Conservation (phyloP, 306 rosid species). For the Inga oerstediana region DNA sequence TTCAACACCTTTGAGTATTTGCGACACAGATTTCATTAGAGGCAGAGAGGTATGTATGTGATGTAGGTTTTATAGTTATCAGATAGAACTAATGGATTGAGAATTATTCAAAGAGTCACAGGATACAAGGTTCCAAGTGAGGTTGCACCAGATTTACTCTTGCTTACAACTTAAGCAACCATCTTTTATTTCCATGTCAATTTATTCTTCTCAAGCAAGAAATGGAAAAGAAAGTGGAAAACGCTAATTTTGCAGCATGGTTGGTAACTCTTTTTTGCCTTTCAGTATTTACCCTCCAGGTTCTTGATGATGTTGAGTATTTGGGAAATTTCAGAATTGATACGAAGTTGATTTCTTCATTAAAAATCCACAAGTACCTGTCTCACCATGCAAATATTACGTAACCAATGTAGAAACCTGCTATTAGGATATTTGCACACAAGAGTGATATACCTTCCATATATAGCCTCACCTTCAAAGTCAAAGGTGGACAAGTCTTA, state of each 20-base stretch:
- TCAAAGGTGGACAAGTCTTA: not conserved
- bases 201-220: not conserved
- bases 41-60: not conserved
- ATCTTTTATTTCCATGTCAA: not conserved
- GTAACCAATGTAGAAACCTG: not conserved
- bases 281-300: not conserved
- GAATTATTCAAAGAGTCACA: conserved; percentile 18
- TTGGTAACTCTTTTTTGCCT: not conserved
- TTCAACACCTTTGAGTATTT: conserved; percentile 22
- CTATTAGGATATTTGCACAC: not conserved
- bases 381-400: not conserved
- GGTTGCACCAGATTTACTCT: conserved; percentile 7
- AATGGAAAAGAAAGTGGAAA: not conserved
- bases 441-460: not conserved
- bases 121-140: conserved; percentile 24
- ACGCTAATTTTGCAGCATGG: not conserved
- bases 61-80: not conserved
- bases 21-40: not conserved
- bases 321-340: not conserved
- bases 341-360: not conserved
- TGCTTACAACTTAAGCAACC: not conserved
- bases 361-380: not conserved
- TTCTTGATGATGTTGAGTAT: not conserved
- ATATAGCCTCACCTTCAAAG: not conserved
- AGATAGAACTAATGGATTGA: not conserved